A percentile compares a stretch with the other conserved stretches of the same genome.
Evolutionary conservation across 768 basidiomycete genomes (phyloP).

Genomic region (Suillus lakei): DNA sequence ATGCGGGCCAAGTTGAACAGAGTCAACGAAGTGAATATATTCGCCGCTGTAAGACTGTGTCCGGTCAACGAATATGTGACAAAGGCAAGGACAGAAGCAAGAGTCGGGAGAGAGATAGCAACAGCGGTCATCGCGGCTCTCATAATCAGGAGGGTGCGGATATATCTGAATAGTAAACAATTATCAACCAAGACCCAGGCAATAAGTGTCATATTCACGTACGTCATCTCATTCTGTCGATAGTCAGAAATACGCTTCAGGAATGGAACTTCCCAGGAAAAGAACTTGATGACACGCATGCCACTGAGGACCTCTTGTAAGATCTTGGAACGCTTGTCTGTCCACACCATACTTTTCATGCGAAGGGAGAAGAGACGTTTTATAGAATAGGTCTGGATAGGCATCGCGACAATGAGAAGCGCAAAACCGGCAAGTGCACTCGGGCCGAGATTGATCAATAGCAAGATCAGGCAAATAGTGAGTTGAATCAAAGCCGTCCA

Average conservation of each 20-base stretch:
- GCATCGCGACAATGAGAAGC: constrained; percentile 72
- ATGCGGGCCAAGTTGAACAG: constrained; percentile 84
- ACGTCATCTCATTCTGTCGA: constrained; percentile 73
- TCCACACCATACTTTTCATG: constrained; percentile 82
- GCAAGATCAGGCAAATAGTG: constrained; percentile 73
- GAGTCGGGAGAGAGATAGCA: constrained; percentile 70
- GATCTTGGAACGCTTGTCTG: constrained; percentile 87
- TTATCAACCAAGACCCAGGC: constrained; percentile 3
- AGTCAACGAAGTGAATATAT: constrained; percentile 84
- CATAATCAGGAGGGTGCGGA: constrained; percentile 68
- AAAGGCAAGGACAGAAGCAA: constrained; percentile 80
- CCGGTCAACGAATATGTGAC: constrained; percentile 78
- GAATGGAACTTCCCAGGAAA: constrained; percentile 88
- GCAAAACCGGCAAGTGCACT: constrained; percentile 59
- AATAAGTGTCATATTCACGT: constrained; percentile 20
- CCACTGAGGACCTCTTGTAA: constrained; percentile 89
- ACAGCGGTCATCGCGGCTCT: constrained; percentile 72
- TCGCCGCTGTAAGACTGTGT: constrained; percentile 67
- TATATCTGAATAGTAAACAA: constrained; percentile 45
- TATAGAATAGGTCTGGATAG: constrained; percentile 76
- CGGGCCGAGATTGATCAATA: constrained; percentile 73
- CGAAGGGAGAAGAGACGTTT: constrained; percentile 63
- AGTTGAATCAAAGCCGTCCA: constrained; percentile 83
- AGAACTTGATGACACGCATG: constrained; percentile 93
- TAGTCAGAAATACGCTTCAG: constrained; percentile 72